These are phyloP conservation scores for Clavispora fructus DNA, from an alignment of 805 yeast genomes.

Conservation along the genomic window DNA sequence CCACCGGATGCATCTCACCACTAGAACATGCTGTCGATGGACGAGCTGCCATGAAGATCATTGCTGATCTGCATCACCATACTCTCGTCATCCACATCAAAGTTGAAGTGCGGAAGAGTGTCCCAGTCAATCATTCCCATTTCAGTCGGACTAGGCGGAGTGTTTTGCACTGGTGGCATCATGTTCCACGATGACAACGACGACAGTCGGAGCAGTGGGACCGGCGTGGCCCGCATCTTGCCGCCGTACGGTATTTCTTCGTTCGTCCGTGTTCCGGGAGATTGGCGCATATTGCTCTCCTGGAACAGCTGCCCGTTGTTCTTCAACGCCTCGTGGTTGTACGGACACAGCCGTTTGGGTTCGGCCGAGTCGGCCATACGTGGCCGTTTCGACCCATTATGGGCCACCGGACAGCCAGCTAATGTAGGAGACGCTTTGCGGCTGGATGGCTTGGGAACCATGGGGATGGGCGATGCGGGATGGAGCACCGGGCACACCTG, in stretches of 20 bases:
- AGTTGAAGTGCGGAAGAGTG: conserved; percentile 22
- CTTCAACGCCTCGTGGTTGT: conserved; percentile 19
- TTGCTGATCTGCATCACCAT: conserved; percentile 19
- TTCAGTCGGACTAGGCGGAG: neutral
- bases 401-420: conserved; percentile 8
- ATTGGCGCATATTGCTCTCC: neutral
- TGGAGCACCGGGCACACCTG: conserved; percentile 16
- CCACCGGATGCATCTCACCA: neutral
- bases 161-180: neutral
- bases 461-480: conserved; percentile 6
- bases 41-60: conserved; percentile 7
- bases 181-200: conserved; percentile 1
- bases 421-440: neutral
- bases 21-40: conserved; percentile 22
- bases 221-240: conserved; percentile 2
- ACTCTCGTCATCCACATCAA: conserved; percentile 26
- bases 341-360: conserved; percentile 27
- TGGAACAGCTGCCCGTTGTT: conserved; percentile 1
- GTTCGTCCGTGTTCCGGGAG: neutral
- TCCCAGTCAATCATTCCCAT: conserved; percentile 14
- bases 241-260: neutral
- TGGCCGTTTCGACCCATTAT: neutral
- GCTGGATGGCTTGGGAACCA: conserved; percentile 10
- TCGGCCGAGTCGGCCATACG: neutral
- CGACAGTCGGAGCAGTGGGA: neutral